A percentile compares a stretch with the other conserved stretches of the same genome.
Evolutionary conservation across 768 basidiomycete genomes (phyloP).

Genomic region (Chalciporus piperatus): DNA sequence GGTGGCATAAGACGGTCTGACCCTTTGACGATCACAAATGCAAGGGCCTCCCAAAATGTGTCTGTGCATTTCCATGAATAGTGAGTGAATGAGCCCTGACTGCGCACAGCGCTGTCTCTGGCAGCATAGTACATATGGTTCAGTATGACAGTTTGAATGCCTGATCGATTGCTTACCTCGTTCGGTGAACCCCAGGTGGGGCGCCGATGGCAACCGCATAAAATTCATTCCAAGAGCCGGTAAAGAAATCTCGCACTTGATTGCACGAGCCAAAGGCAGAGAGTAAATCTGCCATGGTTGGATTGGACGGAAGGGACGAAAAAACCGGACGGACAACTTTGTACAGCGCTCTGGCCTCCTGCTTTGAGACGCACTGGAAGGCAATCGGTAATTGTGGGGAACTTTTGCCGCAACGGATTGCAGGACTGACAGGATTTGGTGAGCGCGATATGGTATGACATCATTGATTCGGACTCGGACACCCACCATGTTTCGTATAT

Average conservation of each 20-base stretch:
- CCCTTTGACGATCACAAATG: slow-evolving; percentile 1
- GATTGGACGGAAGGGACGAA: background rate
- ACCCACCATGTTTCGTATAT: background rate
- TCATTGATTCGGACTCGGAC: too few species aligned
- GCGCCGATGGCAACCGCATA: background rate
- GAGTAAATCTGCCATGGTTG: background rate
- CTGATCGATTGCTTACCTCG: background rate
- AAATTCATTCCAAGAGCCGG: background rate
- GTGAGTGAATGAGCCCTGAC: background rate
- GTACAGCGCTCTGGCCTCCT: background rate
- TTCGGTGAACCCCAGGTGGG: background rate
- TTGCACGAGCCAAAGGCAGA: background rate
- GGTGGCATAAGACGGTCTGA: background rate
- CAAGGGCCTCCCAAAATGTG: slow-evolving; percentile 1
- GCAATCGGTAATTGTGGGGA: background rate
- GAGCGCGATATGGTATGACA: too few species aligned
- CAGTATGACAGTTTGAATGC: too few species aligned
- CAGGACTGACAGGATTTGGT: background rate
- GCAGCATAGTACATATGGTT: background rate
- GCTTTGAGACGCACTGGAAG: background rate
- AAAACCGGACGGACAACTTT: background rate
- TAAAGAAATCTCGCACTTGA: background rate
- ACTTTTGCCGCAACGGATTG: background rate
- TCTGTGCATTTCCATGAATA: background rate
- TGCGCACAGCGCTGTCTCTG: background rate